These are phyloP conservation scores for Dothistroma pini DNA, from an alignment of 2,329 filamentous ascomycete genomes.

Conservation along the genomic window DNA sequence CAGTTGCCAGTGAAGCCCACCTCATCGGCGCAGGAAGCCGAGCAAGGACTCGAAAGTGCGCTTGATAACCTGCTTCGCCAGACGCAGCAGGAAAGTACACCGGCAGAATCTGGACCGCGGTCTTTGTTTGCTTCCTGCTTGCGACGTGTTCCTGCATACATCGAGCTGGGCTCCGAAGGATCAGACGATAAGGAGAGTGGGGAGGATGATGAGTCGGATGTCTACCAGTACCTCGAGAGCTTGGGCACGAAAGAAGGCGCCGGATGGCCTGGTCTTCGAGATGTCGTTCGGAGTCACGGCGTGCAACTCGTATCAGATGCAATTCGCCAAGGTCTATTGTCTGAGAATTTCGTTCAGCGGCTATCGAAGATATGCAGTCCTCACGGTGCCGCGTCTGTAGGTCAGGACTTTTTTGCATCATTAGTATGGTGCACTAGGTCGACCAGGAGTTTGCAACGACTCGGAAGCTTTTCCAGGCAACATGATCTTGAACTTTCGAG, in stretches of 20 bases:
- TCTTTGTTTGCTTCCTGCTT: conserved; percentile 41
- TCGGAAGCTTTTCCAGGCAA: neutral
- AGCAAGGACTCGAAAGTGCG: conserved; percentile 1
- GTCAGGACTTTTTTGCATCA: neutral
- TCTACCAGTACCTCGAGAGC: conserved; percentile 42
- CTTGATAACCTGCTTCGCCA: conserved; percentile 1
- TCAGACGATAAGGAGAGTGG: conserved; percentile 33
- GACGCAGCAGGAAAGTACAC: neutral
- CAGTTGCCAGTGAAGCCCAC: conserved; percentile 9
- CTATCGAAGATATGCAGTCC: conserved; percentile 12
- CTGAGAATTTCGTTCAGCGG: conserved; percentile 1
- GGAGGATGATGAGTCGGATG: conserved; percentile 36
- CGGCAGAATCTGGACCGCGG: conserved; percentile 33
- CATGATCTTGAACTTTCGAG: neutral
- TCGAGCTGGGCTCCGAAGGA: conserved; percentile 32
- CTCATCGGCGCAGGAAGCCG: conserved; percentile 4
- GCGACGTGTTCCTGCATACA: conserved; percentile 40
- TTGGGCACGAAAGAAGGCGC: conserved; percentile 34
- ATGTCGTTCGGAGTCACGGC: conserved; percentile 41
- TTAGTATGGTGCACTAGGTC: conserved; percentile 2
- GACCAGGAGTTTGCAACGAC: neutral
- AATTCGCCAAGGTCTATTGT: conserved; percentile 35
- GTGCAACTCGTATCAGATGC: conserved; percentile 37
- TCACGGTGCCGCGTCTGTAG: conserved; percentile 9
- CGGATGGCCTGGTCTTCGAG: conserved; percentile 40